Base-by-base conservation (phyloP, 192 early-diverging fungal species). In the Coemansia sp. region DNA sequence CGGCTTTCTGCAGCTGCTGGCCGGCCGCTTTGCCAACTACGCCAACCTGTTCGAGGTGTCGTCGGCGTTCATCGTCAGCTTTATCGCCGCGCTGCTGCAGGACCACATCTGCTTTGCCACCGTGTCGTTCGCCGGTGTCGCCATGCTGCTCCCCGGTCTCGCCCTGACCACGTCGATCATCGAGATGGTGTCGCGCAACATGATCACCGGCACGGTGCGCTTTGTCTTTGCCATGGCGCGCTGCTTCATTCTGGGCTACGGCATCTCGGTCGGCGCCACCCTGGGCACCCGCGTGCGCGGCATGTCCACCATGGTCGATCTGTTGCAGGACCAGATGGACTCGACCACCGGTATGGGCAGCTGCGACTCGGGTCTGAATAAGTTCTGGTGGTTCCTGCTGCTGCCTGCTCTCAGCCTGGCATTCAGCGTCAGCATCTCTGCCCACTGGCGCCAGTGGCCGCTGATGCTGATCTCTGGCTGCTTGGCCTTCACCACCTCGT, bases 131-230 rank as follows among this genome's bases (percentile, higher is more conserved):
- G 76, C 89, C 0, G 87, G 86, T 30, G 75, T 88, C 54, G 85
- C 88, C 16, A 80, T 88, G 70, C 66, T 88, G 31, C 75, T 90
- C 5, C 87, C 89, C 0, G 95, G 95, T 8, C 83, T 95, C 49
- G 76, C 87, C 7, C 71, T 97, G 60, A 97, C 95, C 1, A 83
- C 89, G 50, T 78, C 90, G 18, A 89, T 97, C 56, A 93, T 94
- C 74, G 95, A 97, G 67, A 75, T 97, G 66, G 86, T 90, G 1
- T 91, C 93, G 16, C 85, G 89, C 48, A 97, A 97, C 71, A 85
- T 95, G 73, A 87, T 96, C 42, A 89, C 90, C 5, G 96, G 96
- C 34, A 87, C 90, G 0, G 91, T 96, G 17, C 85, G 92, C n/a
- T 80, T 95, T 58, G 84, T 94, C 38, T 87, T 90, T 63, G 88